These are phyloP conservation scores for Alternaria sp. DNA, from an alignment of 2,329 filamentous ascomycete species.

Conservation along the genomic window DNA sequence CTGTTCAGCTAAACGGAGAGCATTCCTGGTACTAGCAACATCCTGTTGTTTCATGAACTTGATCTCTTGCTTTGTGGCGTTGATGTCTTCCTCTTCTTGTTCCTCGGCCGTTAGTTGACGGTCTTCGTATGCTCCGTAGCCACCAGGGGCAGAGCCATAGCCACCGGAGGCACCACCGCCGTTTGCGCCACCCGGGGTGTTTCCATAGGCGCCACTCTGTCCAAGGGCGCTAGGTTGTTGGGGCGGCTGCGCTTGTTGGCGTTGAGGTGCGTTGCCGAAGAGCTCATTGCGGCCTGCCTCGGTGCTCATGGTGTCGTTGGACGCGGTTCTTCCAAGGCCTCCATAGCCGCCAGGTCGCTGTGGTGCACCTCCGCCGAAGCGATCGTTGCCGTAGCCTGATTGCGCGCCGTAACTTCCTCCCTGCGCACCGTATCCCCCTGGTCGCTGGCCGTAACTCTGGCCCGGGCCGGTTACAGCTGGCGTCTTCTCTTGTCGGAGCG, in stretches of 20 bases:
- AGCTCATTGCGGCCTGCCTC: conserved; percentile 70
- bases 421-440: conserved; percentile 37
- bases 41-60: conserved; percentile 76
- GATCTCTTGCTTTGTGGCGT: conserved; percentile 77
- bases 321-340: conserved; percentile 46
- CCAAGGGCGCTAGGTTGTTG: conserved; percentile 37
- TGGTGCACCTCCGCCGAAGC: conserved; percentile 57
- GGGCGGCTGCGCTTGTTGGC: conserved; percentile 56
- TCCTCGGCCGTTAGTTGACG: conserved; percentile 82
- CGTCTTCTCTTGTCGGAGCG: conserved; percentile 54
- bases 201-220: conserved; percentile 34
- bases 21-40: conserved; percentile 74
- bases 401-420: conserved; percentile 44
- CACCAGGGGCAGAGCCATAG: conserved; percentile 36
- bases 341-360: conserved; percentile 52
- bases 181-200: conserved; percentile 32
- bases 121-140: conserved; percentile 67
- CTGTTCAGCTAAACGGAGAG: conserved; percentile 67
- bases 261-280: conserved; percentile 66
- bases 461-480: conserved; percentile 54
- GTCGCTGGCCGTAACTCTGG: conserved; percentile 52
- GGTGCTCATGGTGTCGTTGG: conserved; percentile 55
- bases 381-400: conserved; percentile 57
- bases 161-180: conserved; percentile 32
- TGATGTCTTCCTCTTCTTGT: conserved; percentile 76